Evolutionary conservation across 208 protist species (phyloP).

Genomic region (Herpetomonas tarakana): DNA sequence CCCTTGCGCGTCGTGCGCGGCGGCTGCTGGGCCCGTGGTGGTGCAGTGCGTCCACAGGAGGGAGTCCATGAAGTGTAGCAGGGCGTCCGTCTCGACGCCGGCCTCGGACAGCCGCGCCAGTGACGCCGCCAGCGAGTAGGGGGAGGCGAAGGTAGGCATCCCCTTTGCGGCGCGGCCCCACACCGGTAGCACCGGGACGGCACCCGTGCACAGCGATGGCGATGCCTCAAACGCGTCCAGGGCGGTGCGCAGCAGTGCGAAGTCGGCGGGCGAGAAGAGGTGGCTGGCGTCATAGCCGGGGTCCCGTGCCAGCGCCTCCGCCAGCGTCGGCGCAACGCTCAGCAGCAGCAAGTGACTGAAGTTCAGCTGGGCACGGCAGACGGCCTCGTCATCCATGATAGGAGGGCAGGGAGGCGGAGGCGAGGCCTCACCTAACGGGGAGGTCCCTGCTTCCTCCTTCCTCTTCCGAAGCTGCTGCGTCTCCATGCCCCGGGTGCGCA

Average conservation of each 20-base stretch:
- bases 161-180: neutral
- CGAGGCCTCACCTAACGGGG: no score
- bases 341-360: conserved; percentile 52
- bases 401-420: neutral
- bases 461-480: neutral
- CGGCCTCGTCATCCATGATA: conserved; percentile 13
- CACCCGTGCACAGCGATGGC: conserved; percentile 41
- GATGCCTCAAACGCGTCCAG: conserved; percentile 42
- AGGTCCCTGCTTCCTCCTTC: no score
- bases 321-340: conserved; percentile 54
- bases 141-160: neutral
- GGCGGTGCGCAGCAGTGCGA: conserved; percentile 35
- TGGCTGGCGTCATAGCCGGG: conserved; percentile 60
- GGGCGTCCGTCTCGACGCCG: neutral
- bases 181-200: conserved; percentile 27
- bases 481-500: conserved; percentile 12
- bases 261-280: conserved; percentile 52
- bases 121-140: neutral
- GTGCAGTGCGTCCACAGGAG: neutral
- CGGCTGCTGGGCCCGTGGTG: neutral
- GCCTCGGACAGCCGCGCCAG: neutral
- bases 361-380: conserved; percentile 40
- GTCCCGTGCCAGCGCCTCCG: conserved; percentile 29
- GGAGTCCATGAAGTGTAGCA: neutral
- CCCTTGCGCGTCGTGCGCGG: no score